These are phyloP conservation scores for Gillenia trifoliata DNA, from an alignment of 306 rosid genomes.

Conservation along the genomic window DNA sequence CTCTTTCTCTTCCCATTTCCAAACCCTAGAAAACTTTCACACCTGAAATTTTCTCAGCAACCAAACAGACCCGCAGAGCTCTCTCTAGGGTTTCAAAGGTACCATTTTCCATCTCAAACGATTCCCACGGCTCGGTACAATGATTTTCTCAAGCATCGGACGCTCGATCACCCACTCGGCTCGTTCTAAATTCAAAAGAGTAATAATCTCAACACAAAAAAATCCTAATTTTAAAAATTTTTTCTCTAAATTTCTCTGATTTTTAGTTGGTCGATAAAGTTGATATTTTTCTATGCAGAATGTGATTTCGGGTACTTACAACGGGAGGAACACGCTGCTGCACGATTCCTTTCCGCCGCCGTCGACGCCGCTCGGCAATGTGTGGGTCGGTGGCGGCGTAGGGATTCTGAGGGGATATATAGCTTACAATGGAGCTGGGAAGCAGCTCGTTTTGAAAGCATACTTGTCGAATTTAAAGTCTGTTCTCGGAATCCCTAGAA, in stretches of 20 bases:
- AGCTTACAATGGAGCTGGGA: constrained; percentile 18
- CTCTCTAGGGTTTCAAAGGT: not conserved
- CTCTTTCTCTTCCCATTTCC: not conserved
- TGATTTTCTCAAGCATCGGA: constrained; percentile 30
- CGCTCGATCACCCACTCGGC: constrained; percentile 25
- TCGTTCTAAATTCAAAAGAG: constrained; percentile 17
- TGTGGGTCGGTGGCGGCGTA: constrained; percentile 14
- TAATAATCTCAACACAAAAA: not conserved
- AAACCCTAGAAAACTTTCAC: not conserved
- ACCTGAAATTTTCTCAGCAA: not conserved
- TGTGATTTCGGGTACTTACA: constrained; percentile 3
- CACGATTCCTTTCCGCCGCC: constrained; percentile 3
- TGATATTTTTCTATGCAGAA: constrained; percentile 12
- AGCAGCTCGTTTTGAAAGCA: constrained; percentile 17
- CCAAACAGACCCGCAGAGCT: not conserved
- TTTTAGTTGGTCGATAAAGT: not conserved
- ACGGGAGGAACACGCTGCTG: constrained; percentile 11
- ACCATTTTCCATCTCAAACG: not conserved
- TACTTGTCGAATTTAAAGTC: constrained; percentile 17
- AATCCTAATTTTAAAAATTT: not conserved
- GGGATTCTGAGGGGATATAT: constrained; percentile 19
- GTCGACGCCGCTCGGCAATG: constrained; percentile 5
- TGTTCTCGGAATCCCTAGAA: constrained; percentile 19
- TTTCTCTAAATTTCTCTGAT: not conserved
- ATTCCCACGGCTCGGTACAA: not conserved